Base-by-base conservation (phyloP, 371 early-diverging fungal species). In the Syncephalastrum contaminatum region DNA sequence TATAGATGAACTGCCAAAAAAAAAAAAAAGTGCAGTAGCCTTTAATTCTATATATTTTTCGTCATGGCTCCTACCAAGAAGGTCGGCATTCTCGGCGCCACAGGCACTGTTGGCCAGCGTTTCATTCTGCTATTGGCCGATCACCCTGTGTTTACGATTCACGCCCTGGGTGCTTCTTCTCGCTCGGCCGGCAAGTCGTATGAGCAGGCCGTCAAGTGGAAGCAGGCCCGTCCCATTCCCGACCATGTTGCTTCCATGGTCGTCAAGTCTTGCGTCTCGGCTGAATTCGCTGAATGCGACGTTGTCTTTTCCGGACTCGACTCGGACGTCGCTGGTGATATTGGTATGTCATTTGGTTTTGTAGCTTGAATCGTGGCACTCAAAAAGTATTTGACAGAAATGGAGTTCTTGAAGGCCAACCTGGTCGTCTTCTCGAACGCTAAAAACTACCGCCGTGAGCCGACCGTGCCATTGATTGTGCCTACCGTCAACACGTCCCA, bases 61-160 rank as follows among this genome's bases (percentile, higher is more conserved):
- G 24, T 24, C 40, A 62, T 62, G 63, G 58, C 54, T 49, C 50
- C 48, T 25, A 62, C 50, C 5, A 75, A 78, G 56, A 89, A 85
- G 67, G 95, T 90, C 39, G 98, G 95, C 63, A 88, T 97, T 57
- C 90, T 97, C 52, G 98, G 98, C 63, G 96, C 96, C 39, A 98
- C 97, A 4, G 98, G 97, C 67, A 95, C 94, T n/a, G 98, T 98
- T 19, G 97, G 97, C 43, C 98, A 98, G 69, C 88, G 97, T n/a
- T 96, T 98, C 61, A 92, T 96, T 59, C 79, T 88, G 46, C 82
- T 97, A 48, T 85, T 98, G 48, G 84, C 87, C 7, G 69, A 80
- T 51, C 95, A 98, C 73, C 96, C 96, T 45, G 73, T 81, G 56
- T 95, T 98, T 66, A 76, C 75, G 44, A 85, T 98, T 66, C 87